Conservation (phyloP, 164 flowering plant genomes). For the Paratinospora sagittata region DNA sequence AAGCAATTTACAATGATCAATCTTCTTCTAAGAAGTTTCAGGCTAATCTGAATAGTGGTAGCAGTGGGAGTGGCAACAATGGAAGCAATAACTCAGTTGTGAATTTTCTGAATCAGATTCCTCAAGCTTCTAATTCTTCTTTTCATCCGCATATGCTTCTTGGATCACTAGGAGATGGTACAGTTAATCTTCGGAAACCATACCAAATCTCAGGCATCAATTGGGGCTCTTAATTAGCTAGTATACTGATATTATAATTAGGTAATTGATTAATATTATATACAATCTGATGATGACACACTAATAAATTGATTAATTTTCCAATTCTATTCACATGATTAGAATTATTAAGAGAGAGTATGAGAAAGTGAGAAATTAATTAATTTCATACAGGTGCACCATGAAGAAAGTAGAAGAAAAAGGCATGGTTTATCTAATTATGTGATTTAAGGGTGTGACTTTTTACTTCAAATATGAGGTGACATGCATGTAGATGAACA, state of each 20-base stretch:
- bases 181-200: slow-evolving; percentile 39
- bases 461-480: no score
- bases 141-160: slow-evolving; percentile 24
- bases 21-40: not conserved
- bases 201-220: slow-evolving; percentile 51
- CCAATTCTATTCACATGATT: not conserved
- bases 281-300: not conserved
- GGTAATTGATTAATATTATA: not conserved
- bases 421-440: no score
- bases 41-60: not conserved
- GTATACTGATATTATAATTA: no score
- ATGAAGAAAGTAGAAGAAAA: no score
- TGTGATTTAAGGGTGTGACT: no score
- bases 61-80: not conserved
- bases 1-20: not conserved
- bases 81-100: slow-evolving; percentile 23
- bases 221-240: slow-evolving; percentile 54
- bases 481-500: no score
- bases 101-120: slow-evolving; percentile 41
- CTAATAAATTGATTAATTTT: no score
- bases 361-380: not conserved
- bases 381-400: not conserved
- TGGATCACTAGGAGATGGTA: slow-evolving; percentile 45
- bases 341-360: not conserved
- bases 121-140: slow-evolving; percentile 24